Base-by-base conservation (phyloP, 2,329 filamentous ascomycete genomes). In the Rhynchosporium graminicola region DNA sequence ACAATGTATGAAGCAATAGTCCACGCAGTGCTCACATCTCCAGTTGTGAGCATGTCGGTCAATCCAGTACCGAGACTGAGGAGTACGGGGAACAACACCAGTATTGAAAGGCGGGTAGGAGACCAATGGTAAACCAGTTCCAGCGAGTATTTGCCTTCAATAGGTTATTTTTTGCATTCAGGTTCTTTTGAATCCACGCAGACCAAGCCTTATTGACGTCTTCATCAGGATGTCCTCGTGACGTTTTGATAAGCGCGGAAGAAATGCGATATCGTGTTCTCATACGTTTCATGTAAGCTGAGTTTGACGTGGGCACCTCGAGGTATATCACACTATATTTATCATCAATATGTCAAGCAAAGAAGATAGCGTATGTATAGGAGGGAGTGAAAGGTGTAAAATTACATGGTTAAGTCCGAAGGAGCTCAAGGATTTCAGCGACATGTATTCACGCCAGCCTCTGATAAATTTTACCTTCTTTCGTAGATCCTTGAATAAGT, bases 11-110 rank as follows among this genome's bases (percentile, higher is more conserved):
- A 31, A 0, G 63, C 59, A 15, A 71, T 55, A 1, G 67, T 70
- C 68, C 69, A 71, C 3, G 69, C 67, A 20, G 68, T 68, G 2
- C 68, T 56, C 10, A 70, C 68, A 62, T 71, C 69, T 10, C 66
- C 68, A 1, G 55, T 33, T 8, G 33, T 47, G 10, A 55, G 51
- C 69, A 69, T 70, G 33, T 65, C 69, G 67, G 67, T 69, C 13
- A 64, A 38, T 3, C 68, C 68, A 48, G 69, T 60, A 4, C 57
- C 57, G 3, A 70, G 45, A 20, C 54, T 61, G 1, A 70, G 33
- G 7, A 69, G 33, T 6, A 70, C 26, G 2, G 68, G 69, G 2
- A 68, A 45, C 3, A 60, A 56, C 26, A 70, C 64, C 26, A 66
- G 54, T 28, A 60, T 57, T 33, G 56, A 63, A n/a, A 70, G 50